Conservation (phyloP, 371 early-diverging fungal species). For the Mortierella sp. region DNA sequence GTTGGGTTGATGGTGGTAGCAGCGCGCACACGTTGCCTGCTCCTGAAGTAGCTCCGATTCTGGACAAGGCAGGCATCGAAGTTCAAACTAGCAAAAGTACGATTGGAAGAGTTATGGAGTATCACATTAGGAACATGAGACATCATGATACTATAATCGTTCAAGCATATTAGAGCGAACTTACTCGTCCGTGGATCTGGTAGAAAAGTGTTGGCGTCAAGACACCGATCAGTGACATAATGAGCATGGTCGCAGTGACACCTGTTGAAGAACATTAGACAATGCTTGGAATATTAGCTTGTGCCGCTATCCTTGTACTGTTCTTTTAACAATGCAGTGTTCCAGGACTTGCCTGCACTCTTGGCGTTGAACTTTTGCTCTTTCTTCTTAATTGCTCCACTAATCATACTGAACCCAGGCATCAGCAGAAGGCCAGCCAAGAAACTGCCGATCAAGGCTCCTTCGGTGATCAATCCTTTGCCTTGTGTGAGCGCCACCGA, state of each 20-base stretch:
- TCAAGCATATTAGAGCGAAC: not conserved
- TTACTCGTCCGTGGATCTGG: constrained; percentile 83
- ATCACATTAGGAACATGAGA: too few relatives aligned
- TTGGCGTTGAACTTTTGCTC: constrained; percentile 95
- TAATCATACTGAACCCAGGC: constrained; percentile 94
- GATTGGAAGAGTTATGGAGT: not conserved
- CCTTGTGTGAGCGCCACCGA: constrained; percentile 87
- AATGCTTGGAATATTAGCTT: too few relatives aligned
- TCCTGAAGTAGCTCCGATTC: constrained; percentile 35
- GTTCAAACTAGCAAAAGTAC: constrained; percentile 58
- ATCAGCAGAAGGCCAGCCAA: constrained; percentile 88
- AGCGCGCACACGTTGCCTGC: constrained; percentile 64
- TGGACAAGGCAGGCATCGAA: constrained; percentile 64
- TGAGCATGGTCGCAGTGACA: constrained; percentile 93
- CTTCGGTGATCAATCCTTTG: constrained; percentile 90
- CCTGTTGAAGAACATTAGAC: constrained; percentile 50
- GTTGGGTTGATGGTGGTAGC: constrained; percentile 71
- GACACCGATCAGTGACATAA: constrained; percentile 91
- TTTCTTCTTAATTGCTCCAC: constrained; percentile 88
- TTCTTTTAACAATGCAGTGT: too few relatives aligned
- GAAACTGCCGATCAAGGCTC: constrained; percentile 92
- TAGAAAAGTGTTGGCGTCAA: constrained; percentile 95
- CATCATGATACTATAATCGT: not conserved
- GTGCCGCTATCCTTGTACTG: too few relatives aligned
- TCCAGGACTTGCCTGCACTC: constrained; percentile 74